These are phyloP conservation scores for Camellia japonica DNA, from an alignment of 148 eudicot genomes.

Conservation along the genomic window DNA sequence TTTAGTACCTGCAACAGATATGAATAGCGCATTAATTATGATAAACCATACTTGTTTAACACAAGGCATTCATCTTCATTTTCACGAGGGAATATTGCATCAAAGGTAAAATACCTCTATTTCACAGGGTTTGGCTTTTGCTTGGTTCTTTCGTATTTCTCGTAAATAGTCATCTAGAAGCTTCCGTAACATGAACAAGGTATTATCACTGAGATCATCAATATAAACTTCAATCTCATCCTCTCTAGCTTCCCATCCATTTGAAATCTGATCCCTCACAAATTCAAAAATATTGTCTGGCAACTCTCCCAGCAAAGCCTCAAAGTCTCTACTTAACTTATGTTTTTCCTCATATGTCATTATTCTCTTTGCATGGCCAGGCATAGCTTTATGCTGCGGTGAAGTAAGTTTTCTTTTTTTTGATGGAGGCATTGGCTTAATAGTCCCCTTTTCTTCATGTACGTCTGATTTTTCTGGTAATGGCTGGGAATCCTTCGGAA, in stretches of 20 bases:
- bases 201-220: slow-evolving; percentile 47
- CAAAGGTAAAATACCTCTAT: slow-evolving; percentile 51
- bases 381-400: slow-evolving; percentile 18
- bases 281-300: slow-evolving; percentile 55
- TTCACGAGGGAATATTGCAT: background rate
- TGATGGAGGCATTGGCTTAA: slow-evolving; percentile 28
- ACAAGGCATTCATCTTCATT: background rate
- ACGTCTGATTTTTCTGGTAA: slow-evolving; percentile 20
- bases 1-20: slow-evolving; percentile 45
- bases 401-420: slow-evolving; percentile 48
- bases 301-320: slow-evolving; percentile 36
- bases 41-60: background rate
- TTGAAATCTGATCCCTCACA: slow-evolving; percentile 43
- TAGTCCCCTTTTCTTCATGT: slow-evolving; percentile 31
- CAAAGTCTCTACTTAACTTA: slow-evolving; percentile 51
- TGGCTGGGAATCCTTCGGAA: slow-evolving; percentile 25
- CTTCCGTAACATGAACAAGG: slow-evolving; percentile 47
- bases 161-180: slow-evolving; percentile 49
- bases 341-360: slow-evolving; percentile 61
- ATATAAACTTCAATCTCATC: slow-evolving; percentile 78
- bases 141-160: slow-evolving; percentile 35
- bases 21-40: background rate
- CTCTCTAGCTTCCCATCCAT: slow-evolving; percentile 38
- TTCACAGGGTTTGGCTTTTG: slow-evolving; percentile 58
- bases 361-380: slow-evolving; percentile 29